A percentile compares a stretch with the other conserved stretches of the same genome.
Evolutionary conservation across 345 rosid genomes (phyloP).

Genomic region (Linum lewisii): DNA sequence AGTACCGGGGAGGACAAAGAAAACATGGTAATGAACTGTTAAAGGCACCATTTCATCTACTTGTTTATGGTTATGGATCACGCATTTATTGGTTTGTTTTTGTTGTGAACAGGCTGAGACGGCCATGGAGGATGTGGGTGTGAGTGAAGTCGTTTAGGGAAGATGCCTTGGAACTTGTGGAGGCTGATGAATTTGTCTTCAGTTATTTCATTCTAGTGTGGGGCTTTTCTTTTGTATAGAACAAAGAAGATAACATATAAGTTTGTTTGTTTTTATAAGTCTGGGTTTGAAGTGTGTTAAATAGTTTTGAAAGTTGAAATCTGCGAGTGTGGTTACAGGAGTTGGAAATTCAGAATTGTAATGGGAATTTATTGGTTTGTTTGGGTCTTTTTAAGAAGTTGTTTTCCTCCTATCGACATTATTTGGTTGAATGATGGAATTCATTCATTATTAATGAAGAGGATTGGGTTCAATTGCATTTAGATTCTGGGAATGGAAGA

Average conservation of each 20-base stretch:
- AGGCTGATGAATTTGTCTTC: constrained; percentile 12
- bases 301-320: not conserved
- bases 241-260: constrained; percentile 11
- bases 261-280: constrained; percentile 2
- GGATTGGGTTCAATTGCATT: too few species aligned
- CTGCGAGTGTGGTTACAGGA: too few species aligned
- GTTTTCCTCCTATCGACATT: not conserved
- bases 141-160: constrained; percentile 14
- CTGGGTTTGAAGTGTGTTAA: not conserved
- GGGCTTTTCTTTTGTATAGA: constrained; percentile 32
- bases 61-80: not conserved
- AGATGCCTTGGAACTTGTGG: not conserved
- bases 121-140: constrained; percentile 18
- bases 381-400: too few species aligned
- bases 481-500: too few species aligned
- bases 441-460: too few species aligned
- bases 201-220: constrained; percentile 11
- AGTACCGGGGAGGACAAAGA: constrained; percentile 62
- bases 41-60: too few species aligned
- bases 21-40: constrained; percentile 20
- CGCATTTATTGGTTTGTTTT: not conserved
- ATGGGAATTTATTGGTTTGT: not conserved
- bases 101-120: constrained; percentile 24
- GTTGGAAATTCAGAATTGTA: too few species aligned
- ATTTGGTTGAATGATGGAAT: not conserved